These are phyloP conservation scores for Brassica nigra DNA, from an alignment of 345 rosid species.

Conservation along the genomic window DNA sequence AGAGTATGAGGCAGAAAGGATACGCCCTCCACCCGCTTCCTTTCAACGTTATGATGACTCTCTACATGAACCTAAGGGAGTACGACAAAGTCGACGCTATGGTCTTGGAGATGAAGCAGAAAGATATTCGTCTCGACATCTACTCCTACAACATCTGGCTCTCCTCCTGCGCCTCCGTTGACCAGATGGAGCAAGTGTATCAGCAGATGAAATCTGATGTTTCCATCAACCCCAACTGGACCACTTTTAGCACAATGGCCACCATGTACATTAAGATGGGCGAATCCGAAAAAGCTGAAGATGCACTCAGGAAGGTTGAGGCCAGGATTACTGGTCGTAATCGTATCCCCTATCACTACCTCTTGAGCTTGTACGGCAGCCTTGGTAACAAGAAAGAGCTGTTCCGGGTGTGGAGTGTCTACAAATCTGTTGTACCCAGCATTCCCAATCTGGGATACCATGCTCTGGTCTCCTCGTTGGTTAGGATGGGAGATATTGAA, in stretches of 20 bases:
- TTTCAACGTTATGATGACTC: conserved; percentile 96
- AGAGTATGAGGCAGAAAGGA: conserved; percentile 66
- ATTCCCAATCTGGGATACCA: conserved; percentile 86
- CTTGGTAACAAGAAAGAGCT: conserved; percentile 71
- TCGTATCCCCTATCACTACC: conserved; percentile 86
- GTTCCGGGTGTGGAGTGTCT: conserved; percentile 72
- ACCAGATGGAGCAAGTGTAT: conserved; percentile 77
- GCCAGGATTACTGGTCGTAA: conserved; percentile 78
- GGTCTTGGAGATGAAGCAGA: conserved; percentile 81
- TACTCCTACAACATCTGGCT: conserved; percentile 96
- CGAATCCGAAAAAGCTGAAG: conserved; percentile 71
- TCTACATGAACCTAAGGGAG: conserved; percentile 81
- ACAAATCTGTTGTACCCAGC: conserved; percentile 74
- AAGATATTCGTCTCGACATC: conserved; percentile 64
- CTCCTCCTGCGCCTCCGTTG: conserved; percentile 70
- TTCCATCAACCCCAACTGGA: conserved; percentile 75
- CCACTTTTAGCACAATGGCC: conserved; percentile 91
- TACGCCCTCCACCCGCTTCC: conserved; percentile 69
- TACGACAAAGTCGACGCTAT: conserved; percentile 67
- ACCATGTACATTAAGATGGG: conserved; percentile 87
- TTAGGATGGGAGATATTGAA: conserved; percentile 67
- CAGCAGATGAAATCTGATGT: conserved; percentile 69
- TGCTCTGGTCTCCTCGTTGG: conserved; percentile 72
- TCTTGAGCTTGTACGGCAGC: conserved; percentile 76
- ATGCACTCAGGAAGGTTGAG: conserved; percentile 75